These are phyloP conservation scores for Aspergillus nidulans DNA, from an alignment of 495 filamentous ascomycete genomes.

Conservation along the genomic window DNA sequence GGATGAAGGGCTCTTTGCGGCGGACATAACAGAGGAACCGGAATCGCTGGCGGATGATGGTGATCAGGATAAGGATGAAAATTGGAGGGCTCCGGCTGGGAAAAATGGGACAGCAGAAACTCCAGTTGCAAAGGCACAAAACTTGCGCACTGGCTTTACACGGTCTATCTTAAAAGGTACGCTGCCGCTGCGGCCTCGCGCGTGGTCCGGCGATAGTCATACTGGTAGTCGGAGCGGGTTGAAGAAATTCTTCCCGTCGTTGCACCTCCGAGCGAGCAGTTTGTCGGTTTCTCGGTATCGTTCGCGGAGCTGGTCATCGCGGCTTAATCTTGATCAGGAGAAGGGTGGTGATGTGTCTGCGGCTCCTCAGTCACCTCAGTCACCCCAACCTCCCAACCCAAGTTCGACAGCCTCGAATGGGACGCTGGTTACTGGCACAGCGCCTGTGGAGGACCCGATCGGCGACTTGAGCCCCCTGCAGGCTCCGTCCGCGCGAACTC, in stretches of 20 bases:
- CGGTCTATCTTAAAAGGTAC: slow-evolving; percentile 37
- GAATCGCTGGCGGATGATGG: slow-evolving; percentile 11
- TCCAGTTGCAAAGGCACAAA: slow-evolving; percentile 5
- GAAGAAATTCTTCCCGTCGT: slow-evolving; percentile 45
- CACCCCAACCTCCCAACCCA: slow-evolving; percentile 2
- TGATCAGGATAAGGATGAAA: neutral
- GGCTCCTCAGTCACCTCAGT: neutral
- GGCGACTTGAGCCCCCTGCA: slow-evolving; percentile 29
- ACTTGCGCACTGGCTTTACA: slow-evolving; percentile 34
- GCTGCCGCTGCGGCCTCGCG: slow-evolving; percentile 35
- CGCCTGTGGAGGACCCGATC: slow-evolving; percentile 16
- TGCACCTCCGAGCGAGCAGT: slow-evolving; percentile 33
- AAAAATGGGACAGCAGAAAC: neutral
- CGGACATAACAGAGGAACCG: slow-evolving; percentile 34
- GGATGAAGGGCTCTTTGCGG: slow-evolving; percentile 28
- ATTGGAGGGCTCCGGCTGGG: neutral
- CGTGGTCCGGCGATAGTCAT: slow-evolving; percentile 36
- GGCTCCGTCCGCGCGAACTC: slow-evolving; percentile 17
- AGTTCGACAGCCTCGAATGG: neutral
- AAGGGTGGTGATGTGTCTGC: neutral
- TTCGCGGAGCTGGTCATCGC: slow-evolving; percentile 25
- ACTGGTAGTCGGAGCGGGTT: slow-evolving; percentile 15
- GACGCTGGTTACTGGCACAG: neutral
- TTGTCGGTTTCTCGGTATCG: slow-evolving; percentile 15
- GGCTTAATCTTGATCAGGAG: slow-evolving; percentile 13